Percentiles rank a stretch among this genome's conserved stretches.
Conservation (phyloP, 306 rosid species). For the Arachis stenosperma region DNA sequence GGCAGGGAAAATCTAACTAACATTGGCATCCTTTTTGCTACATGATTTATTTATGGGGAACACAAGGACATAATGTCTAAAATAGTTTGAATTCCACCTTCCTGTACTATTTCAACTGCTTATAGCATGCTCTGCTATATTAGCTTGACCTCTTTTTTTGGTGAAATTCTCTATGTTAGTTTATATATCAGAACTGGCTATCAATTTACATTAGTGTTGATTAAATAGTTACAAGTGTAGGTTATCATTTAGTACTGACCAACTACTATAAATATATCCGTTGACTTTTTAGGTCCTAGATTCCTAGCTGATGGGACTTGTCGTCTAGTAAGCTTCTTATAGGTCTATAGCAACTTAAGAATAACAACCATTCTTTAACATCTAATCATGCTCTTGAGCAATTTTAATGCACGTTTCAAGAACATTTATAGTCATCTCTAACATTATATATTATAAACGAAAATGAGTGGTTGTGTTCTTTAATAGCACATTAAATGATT, state of each 20-base stretch:
- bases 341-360: background rate
- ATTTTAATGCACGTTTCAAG: too few relatives aligned
- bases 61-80: slow-evolving; percentile 9
- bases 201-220: background rate
- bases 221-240: background rate
- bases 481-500: too few relatives aligned
- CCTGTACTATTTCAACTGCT: too few relatives aligned
- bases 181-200: background rate
- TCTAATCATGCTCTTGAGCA: too few relatives aligned
- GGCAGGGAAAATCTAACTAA: slow-evolving; percentile 36
- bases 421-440: too few relatives aligned
- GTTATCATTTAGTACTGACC: slow-evolving; percentile 9
- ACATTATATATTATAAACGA: too few relatives aligned
- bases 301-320: background rate
- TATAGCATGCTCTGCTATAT: too few relatives aligned
- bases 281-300: slow-evolving; percentile 16
- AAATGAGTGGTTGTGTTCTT: too few relatives aligned
- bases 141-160: background rate
- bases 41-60: slow-evolving; percentile 31
- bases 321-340: background rate
- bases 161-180: background rate
- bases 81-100: slow-evolving; percentile 3
- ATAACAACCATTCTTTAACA: slow-evolving; percentile 27
- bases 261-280: slow-evolving; percentile 5
- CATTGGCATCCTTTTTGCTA: slow-evolving; percentile 35